Evolutionary conservation across 2,329 filamentous ascomycete genomes (phyloP).

Genomic region (Lachnellula occidentalis): DNA sequence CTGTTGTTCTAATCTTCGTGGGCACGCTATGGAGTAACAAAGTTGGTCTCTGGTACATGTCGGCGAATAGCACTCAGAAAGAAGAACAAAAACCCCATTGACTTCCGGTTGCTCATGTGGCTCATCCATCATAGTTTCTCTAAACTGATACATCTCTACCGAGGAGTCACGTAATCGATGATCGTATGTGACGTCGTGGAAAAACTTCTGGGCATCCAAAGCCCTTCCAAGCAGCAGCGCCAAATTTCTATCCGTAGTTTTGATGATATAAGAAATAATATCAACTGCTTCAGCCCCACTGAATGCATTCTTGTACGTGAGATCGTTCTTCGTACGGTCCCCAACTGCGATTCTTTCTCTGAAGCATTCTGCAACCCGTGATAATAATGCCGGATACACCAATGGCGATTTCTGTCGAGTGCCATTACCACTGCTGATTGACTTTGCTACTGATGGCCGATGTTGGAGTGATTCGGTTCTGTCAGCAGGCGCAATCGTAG

Average conservation of each 20-base stretch:
- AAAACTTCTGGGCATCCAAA: slow-evolving; percentile 96
- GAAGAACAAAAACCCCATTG: slow-evolving; percentile 91
- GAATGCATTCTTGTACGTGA: slow-evolving; percentile 96
- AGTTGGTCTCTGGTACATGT: slow-evolving; percentile 93
- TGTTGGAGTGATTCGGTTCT: slow-evolving; percentile 44
- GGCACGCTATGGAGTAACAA: slow-evolving; percentile 97
- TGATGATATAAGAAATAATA: slow-evolving; percentile 91
- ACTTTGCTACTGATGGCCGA: slow-evolving; percentile 49
- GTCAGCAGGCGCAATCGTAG: slow-evolving; percentile 64
- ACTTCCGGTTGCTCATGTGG: slow-evolving; percentile 66
- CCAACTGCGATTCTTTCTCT: slow-evolving; percentile 79
- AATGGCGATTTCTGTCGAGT: slow-evolving; percentile 58
- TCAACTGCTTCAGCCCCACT: slow-evolving; percentile 94
- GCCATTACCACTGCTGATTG: slow-evolving; percentile 27
- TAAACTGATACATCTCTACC: slow-evolving; percentile 94
- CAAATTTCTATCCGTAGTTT: slow-evolving; percentile 91
- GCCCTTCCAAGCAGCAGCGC: slow-evolving; percentile 86
- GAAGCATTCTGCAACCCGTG: slow-evolving; percentile 90
- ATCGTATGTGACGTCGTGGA: slow-evolving; percentile 98
- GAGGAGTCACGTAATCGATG: slow-evolving; percentile 91
- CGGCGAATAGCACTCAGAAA: slow-evolving; percentile 96
- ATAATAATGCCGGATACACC: slow-evolving; percentile 89
- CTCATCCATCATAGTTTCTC: slow-evolving; percentile 84
- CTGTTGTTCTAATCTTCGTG: slow-evolving; percentile 87
- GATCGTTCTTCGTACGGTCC: slow-evolving; percentile 91